Evolutionary conservation across 768 basidiomycete genomes (phyloP).

Genomic region (Lenzites betulinus): DNA sequence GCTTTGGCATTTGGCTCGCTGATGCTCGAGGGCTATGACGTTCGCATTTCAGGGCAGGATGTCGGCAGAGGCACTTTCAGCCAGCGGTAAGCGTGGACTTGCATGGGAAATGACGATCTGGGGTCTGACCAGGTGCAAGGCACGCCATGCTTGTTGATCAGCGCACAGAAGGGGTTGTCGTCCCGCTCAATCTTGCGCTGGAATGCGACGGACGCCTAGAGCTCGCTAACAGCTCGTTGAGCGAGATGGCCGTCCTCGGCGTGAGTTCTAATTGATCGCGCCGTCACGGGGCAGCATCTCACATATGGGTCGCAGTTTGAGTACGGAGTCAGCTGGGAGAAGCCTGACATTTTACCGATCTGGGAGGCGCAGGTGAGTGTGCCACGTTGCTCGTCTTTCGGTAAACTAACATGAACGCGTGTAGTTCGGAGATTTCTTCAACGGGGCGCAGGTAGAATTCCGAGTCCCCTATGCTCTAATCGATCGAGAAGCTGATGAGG

Average conservation of each 20-base stretch:
- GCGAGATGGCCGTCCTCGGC: slow-evolving; percentile 87
- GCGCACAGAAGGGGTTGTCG: slow-evolving; percentile 72
- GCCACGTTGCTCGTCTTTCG: background rate
- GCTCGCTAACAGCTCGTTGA: slow-evolving; percentile 88
- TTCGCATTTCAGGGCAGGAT: slow-evolving; percentile 92
- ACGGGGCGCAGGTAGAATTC: slow-evolving; percentile 68
- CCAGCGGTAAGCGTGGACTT: slow-evolving; percentile 49
- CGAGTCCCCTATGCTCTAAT: background rate
- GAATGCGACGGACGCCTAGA: slow-evolving; percentile 69
- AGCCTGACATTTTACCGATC: slow-evolving; percentile 77
- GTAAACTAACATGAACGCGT: slow-evolving; percentile 5
- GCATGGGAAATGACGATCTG: slow-evolving; percentile 3
- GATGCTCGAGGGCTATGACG: slow-evolving; percentile 78
- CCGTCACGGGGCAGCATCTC: slow-evolving; percentile 1
- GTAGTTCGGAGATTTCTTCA: slow-evolving; percentile 91
- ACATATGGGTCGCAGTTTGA: slow-evolving; percentile 62
- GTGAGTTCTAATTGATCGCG: slow-evolving; percentile 44
- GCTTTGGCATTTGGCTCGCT: slow-evolving; percentile 88
- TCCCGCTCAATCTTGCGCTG: slow-evolving; percentile 78
- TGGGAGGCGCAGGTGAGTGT: slow-evolving; percentile 85
- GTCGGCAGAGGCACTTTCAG: slow-evolving; percentile 91
- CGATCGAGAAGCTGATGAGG: slow-evolving; percentile 4
- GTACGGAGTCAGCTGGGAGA: slow-evolving; percentile 88
- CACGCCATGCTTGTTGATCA: slow-evolving; percentile 95
- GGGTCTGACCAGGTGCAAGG: slow-evolving; percentile 32